These are phyloP conservation scores for Zymoseptoria brevis DNA, from an alignment of 2,329 filamentous ascomycete genomes.

Conservation along the genomic window DNA sequence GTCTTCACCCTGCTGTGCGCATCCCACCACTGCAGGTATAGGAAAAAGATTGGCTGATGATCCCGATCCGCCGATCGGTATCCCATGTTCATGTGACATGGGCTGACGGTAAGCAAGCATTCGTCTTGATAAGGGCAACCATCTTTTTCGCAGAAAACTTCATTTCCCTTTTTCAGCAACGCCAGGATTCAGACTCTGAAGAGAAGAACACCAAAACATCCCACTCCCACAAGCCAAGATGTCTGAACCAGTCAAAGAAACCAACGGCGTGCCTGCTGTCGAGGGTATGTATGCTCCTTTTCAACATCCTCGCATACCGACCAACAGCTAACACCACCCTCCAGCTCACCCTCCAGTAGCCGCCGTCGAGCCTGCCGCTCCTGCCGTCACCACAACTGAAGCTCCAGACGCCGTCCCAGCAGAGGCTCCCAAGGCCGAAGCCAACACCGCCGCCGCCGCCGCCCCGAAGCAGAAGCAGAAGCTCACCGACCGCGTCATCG, in stretches of 20 bases:
- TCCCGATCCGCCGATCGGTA: too few relatives aligned
- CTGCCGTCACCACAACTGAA: background rate
- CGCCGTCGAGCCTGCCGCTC: background rate
- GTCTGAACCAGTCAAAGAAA: background rate
- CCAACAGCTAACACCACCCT: background rate
- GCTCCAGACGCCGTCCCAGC: background rate
- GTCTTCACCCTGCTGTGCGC: too few relatives aligned
- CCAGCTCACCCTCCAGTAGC: background rate
- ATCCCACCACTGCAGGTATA: too few relatives aligned
- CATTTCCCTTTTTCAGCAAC: background rate
- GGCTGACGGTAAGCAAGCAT: background rate
- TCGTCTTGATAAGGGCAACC: background rate
- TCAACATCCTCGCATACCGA: background rate
- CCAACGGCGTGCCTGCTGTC: background rate
- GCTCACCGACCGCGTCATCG: background rate
- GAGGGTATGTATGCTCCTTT: background rate
- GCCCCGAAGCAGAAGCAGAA: conserved; percentile 7
- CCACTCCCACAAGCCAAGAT: background rate
- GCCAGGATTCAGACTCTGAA: background rate
- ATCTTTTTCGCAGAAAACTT: background rate
- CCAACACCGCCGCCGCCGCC: background rate
- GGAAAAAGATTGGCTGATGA: too few relatives aligned
- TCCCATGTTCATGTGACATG: too few relatives aligned
- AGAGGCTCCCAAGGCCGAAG: background rate
- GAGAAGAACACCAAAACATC: background rate